Conservation (phyloP, 164 flowering plant genomes). For the Santalum album region DNA sequence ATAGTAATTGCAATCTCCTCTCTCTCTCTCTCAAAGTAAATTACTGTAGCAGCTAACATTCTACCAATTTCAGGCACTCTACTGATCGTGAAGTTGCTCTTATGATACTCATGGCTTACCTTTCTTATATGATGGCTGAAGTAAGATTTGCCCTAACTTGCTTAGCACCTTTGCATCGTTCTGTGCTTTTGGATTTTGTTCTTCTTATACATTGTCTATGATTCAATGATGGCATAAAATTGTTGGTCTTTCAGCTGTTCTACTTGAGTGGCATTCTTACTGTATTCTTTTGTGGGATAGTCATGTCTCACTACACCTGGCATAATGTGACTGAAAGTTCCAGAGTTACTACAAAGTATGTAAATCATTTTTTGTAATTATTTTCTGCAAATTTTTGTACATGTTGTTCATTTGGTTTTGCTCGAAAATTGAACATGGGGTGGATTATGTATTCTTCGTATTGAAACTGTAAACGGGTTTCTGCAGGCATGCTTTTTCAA, state of each 20-base stretch:
- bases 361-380: background rate
- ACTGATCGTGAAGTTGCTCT: constrained; percentile 51
- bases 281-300: constrained; percentile 57
- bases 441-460: background rate
- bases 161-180: background rate
- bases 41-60: too few relatives aligned
- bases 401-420: background rate
- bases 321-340: constrained; percentile 43
- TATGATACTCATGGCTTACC: constrained; percentile 47
- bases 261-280: constrained; percentile 47
- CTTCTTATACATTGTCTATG: background rate
- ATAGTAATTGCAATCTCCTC: too few relatives aligned
- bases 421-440: background rate
- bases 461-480: background rate
- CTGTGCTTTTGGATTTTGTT: background rate
- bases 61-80: constrained; percentile 35
- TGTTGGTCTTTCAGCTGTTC: constrained; percentile 26
- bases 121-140: constrained; percentile 47
- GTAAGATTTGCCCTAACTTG: constrained; percentile 17
- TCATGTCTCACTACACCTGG: constrained; percentile 65
- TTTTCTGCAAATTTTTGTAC: background rate
- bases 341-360: constrained; percentile 45
- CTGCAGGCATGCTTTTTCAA: constrained; percentile 43
- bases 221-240: background rate
- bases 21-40: too few relatives aligned